phyloP scores from a whole-genome alignment of 805 yeast species.

The Metschnikowia hibisci region DNA sequence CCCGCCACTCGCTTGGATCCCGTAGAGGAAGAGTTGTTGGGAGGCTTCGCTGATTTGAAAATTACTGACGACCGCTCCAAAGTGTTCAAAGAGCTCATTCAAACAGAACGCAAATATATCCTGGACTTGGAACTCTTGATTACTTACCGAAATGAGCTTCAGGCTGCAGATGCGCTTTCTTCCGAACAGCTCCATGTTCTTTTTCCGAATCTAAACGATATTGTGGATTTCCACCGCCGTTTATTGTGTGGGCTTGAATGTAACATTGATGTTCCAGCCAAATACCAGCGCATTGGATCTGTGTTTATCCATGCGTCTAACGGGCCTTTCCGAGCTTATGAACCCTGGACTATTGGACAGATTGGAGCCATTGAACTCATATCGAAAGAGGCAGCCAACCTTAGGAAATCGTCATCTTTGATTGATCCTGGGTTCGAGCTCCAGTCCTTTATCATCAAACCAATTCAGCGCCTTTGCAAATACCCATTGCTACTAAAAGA shows the following conservation, averaged over 20 bases:
- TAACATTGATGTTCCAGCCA: slow-evolving; percentile 69
- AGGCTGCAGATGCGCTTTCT: slow-evolving; percentile 61
- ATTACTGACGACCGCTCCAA: slow-evolving; percentile 61
- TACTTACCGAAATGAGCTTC: slow-evolving; percentile 63
- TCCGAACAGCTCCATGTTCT: slow-evolving; percentile 76
- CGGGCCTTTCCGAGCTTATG: slow-evolving; percentile 81
- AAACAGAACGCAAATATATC: slow-evolving; percentile 89
- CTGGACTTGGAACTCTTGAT: slow-evolving; percentile 79
- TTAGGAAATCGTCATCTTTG: slow-evolving; percentile 51
- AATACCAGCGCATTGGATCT: slow-evolving; percentile 83
- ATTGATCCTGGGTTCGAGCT: slow-evolving; percentile 85
- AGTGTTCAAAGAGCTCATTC: slow-evolving; percentile 78
- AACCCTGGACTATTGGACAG: slow-evolving; percentile 92
- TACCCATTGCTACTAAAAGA: slow-evolving; percentile 83
- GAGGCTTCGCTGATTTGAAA: slow-evolving; percentile 21
- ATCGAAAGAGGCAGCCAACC: slow-evolving; percentile 53
- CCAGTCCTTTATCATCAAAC: slow-evolving; percentile 85
- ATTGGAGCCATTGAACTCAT: slow-evolving; percentile 82
- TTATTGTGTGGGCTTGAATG: slow-evolving; percentile 86
- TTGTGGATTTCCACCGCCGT: slow-evolving; percentile 89
- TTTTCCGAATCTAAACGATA: slow-evolving; percentile 79
- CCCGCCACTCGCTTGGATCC: slow-evolving; percentile 3
- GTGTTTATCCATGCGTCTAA: slow-evolving; percentile 77
- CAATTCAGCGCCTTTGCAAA: slow-evolving; percentile 93
- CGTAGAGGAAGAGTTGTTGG: slow-evolving; percentile 8